phyloP scores from a whole-genome alignment of 495 filamentous ascomycete species.

The Neurospora sp. region DNA sequence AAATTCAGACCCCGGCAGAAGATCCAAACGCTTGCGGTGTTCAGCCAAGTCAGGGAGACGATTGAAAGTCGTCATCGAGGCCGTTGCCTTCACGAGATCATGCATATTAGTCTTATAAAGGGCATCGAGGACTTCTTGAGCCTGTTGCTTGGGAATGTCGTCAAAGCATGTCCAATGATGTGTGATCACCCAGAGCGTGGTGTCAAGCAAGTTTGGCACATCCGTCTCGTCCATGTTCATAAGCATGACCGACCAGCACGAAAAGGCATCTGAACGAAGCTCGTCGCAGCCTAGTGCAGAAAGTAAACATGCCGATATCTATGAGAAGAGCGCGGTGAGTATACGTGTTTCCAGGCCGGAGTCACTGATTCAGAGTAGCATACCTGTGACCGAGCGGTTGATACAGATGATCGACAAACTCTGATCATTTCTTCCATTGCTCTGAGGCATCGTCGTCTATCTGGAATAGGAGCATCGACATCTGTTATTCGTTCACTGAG shows the following conservation, averaged over 20 bases:
- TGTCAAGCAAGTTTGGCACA: slow-evolving; percentile 66
- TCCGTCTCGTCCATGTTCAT: slow-evolving; percentile 64
- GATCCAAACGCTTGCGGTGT: slow-evolving; percentile 51
- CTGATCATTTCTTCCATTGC: slow-evolving; percentile 85
- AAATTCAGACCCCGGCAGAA: slow-evolving; percentile 38
- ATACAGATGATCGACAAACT: slow-evolving; percentile 56
- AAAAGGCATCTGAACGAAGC: slow-evolving; percentile 66
- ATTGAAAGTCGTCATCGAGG: slow-evolving; percentile 66
- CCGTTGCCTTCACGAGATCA: slow-evolving; percentile 52
- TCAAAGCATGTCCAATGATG: slow-evolving; percentile 67
- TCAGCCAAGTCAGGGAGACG: slow-evolving; percentile 59
- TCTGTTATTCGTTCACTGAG: slow-evolving; percentile 78
- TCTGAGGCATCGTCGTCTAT: slow-evolving; percentile 64
- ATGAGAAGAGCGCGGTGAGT: not conserved
- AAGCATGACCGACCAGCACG: slow-evolving; percentile 74
- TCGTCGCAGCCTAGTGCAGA: slow-evolving; percentile 65
- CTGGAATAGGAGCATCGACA: slow-evolving; percentile 38
- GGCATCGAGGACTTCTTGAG: slow-evolving; percentile 49
- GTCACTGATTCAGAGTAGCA: slow-evolving; percentile 10
- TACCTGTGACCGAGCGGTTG: slow-evolving; percentile 79
- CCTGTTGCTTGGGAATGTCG: slow-evolving; percentile 43
- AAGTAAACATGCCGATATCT: slow-evolving; percentile 83
- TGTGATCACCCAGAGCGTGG: slow-evolving; percentile 77
- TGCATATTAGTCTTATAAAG: slow-evolving; percentile 52
- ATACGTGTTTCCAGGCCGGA: not conserved